phyloP scores from a whole-genome alignment of 192 early-diverging fungal genomes.

The Linnemannia exigua region DNA sequence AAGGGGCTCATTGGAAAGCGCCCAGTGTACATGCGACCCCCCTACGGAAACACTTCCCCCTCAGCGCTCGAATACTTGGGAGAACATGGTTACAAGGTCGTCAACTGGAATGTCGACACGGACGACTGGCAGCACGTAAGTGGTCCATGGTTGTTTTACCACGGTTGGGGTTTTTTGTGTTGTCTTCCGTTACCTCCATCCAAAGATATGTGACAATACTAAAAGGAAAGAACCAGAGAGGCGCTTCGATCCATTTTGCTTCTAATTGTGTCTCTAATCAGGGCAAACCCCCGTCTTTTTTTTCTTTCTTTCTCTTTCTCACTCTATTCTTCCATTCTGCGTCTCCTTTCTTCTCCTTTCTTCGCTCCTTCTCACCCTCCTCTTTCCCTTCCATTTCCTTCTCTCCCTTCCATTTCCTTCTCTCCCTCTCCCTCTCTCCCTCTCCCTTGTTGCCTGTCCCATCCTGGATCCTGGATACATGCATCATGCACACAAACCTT shows the following conservation, averaged over 20 bases:
- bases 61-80: slow-evolving; percentile 26
- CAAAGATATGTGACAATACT: not conserved
- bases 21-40: slow-evolving; percentile 66
- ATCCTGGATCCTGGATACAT: not conserved
- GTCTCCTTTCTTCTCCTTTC: not conserved
- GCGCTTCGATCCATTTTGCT: not conserved
- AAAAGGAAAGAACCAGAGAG: not conserved
- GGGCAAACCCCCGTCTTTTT: not conserved
- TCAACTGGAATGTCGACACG: slow-evolving; percentile 62
- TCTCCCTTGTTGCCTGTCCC: no score
- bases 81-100: slow-evolving; percentile 45
- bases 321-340: not conserved
- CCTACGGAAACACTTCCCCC: slow-evolving; percentile 53
- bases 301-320: not conserved
- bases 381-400: no score
- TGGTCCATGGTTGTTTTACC: not conserved
- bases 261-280: not conserved
- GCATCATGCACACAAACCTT: not conserved
- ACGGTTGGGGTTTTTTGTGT: not conserved
- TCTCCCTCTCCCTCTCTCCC: not conserved
- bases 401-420: not conserved
- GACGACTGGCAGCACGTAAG: slow-evolving; percentile 49
- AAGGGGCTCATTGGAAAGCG: slow-evolving; percentile 59
- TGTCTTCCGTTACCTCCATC: not conserved
- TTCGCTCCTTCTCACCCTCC: not conserved